phyloP scores from a whole-genome alignment of 2,329 filamentous ascomycete species.

The Diaporthe amygdali region DNA sequence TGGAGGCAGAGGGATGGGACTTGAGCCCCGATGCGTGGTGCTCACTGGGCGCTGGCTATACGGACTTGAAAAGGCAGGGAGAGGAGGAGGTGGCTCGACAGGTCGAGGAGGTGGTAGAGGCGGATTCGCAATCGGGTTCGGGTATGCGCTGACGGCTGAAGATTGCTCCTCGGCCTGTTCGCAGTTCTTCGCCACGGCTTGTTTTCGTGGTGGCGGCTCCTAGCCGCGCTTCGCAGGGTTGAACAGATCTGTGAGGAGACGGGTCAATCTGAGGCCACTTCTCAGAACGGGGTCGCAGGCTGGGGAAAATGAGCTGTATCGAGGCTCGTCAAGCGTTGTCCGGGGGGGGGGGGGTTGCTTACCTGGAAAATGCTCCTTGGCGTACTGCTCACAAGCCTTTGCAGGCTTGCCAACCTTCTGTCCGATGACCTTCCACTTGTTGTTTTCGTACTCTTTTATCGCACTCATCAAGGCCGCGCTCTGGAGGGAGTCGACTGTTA shows the following conservation, averaged over 20 bases:
- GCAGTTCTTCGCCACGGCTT: background rate
- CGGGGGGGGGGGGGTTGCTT: slow-evolving; percentile 4
- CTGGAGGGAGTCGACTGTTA: slow-evolving; percentile 44
- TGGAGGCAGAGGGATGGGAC: too few relatives aligned
- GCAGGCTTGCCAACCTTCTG: slow-evolving; percentile 97
- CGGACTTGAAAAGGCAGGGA: background rate
- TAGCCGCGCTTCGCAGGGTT: slow-evolving; percentile 44
- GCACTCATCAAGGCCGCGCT: slow-evolving; percentile 83
- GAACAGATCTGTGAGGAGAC: slow-evolving; percentile 41
- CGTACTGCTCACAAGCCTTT: slow-evolving; percentile 84
- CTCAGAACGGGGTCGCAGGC: background rate
- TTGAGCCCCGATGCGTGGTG: background rate
- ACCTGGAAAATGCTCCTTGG: slow-evolving; percentile 88
- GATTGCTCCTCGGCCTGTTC: background rate
- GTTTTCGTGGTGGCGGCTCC: background rate
- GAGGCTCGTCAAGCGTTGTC: background rate
- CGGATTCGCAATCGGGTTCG: background rate
- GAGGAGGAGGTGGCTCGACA: too few relatives aligned
- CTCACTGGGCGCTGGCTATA: background rate
- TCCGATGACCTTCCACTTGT: slow-evolving; percentile 98
- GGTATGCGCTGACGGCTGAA: background rate
- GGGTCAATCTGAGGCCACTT: background rate
- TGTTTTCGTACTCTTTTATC: slow-evolving; percentile 98
- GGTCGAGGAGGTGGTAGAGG: too few relatives aligned
- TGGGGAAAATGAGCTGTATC: background rate